Evolutionary conservation across 2,329 filamentous ascomycete species (phyloP).

Genomic region (Trichoderma aggressivum): DNA sequence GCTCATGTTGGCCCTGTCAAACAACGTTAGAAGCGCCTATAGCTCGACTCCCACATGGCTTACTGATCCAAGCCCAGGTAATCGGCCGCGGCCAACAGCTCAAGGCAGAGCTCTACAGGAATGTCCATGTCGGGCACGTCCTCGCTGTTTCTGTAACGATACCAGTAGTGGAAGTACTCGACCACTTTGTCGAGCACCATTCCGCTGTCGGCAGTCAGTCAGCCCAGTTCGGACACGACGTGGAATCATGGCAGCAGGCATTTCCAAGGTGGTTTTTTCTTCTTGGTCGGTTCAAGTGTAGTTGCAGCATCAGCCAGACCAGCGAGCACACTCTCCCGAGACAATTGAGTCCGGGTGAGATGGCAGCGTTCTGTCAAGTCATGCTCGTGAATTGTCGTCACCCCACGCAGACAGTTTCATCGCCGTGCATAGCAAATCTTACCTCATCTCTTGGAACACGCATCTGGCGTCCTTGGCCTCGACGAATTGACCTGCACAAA

Average conservation of each 20-base stretch:
- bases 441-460: conserved; percentile 72
- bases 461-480: conserved; percentile 65
- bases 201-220: conserved; percentile 48
- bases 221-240: not conserved
- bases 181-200: conserved; percentile 75
- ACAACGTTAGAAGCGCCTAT: conserved; percentile 28
- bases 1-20: conserved; percentile 36
- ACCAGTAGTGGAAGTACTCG: conserved; percentile 81
- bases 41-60: conserved; percentile 23
- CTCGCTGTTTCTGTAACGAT: conserved; percentile 65
- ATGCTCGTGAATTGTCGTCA: conserved; percentile 32
- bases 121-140: conserved; percentile 80
- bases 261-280: not conserved
- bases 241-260: not conserved
- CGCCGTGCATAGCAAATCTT: conserved; percentile 31
- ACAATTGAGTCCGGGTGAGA: conserved; percentile 42
- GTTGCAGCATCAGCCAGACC: conserved; percentile 50
- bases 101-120: conserved; percentile 72
- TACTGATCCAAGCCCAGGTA: conserved; percentile 65
- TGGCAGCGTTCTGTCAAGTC: conserved; percentile 43
- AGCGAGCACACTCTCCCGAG: conserved; percentile 22
- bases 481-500: conserved; percentile 55
- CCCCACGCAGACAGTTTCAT: conserved; percentile 22
- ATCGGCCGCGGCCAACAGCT: conserved; percentile 74
- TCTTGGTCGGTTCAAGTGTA: conserved; percentile 63